phyloP scores from a whole-genome alignment of 495 filamentous ascomycete genomes.

The Zalerion maritima region DNA sequence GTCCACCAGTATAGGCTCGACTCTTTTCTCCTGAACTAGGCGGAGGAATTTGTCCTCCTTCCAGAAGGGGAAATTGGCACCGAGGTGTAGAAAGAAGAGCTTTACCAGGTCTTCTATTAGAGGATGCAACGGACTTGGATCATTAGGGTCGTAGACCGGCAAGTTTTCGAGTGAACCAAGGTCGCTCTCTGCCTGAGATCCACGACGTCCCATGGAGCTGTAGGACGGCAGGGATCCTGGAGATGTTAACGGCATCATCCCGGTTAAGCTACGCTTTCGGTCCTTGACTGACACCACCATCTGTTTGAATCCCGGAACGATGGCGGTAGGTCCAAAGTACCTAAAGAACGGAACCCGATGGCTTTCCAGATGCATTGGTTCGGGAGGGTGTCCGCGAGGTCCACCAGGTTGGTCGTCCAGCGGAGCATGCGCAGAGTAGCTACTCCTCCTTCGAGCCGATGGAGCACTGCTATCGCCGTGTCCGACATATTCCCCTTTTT shows the following conservation, averaged over 20 bases:
- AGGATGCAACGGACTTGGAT: conserved; percentile 48
- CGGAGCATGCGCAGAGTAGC: no score
- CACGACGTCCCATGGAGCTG: conserved; percentile 13
- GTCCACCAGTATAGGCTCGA: conserved; percentile 80
- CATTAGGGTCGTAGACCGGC: conserved; percentile 64
- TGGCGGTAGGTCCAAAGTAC: conserved; percentile 79
- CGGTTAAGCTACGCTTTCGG: conserved; percentile 26
- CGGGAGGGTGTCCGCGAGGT: no score
- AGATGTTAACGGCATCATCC: conserved; percentile 27
- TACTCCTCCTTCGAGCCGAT: no score
- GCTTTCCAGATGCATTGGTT: conserved; percentile 35
- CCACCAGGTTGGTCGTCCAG: no score
- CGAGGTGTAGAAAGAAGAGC: conserved; percentile 63
- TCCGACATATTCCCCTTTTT: no score
- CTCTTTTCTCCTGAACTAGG: conserved; percentile 57
- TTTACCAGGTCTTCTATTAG: conserved; percentile 61
- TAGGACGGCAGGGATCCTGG: conserved; percentile 16
- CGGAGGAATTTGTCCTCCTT: conserved; percentile 51
- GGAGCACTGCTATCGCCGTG: no score
- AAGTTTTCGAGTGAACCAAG: conserved; percentile 47
- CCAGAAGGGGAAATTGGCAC: conserved; percentile 72
- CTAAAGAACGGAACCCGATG: conserved; percentile 71
- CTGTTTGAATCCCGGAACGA: conserved; percentile 83
- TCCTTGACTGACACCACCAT: conserved; percentile 56
- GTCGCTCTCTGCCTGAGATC: conserved; percentile 27